A percentile compares a stretch with the other conserved stretches of the same genome.
Evolutionary conservation across 163 green algal species (phyloP).

Genomic region (Scenedesmus sp.): DNA sequence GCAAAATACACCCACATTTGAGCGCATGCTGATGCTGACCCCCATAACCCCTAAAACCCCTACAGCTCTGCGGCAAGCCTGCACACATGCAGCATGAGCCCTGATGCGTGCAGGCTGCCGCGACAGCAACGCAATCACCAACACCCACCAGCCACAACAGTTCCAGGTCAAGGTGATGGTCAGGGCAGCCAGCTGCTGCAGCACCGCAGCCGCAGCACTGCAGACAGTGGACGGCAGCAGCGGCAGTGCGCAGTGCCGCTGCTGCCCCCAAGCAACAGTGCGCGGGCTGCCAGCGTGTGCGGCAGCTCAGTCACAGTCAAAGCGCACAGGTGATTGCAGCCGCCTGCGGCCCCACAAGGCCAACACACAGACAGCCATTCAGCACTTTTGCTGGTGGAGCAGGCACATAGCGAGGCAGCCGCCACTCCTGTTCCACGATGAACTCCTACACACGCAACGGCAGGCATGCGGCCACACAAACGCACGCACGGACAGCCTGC

Average conservation of each 20-base stretch:
- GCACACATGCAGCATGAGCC: background rate
- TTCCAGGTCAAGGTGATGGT: background rate
- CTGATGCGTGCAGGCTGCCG: background rate
- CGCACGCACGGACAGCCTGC: background rate
- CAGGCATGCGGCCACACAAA: no score
- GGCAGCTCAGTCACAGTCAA: slow-evolving; percentile 7
- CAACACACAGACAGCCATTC: background rate
- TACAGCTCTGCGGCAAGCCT: background rate
- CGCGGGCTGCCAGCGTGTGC: background rate
- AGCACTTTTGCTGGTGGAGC: background rate
- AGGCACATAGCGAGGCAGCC: background rate
- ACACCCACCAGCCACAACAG: background rate
- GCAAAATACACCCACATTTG: background rate
- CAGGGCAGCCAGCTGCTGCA: slow-evolving; percentile 7
- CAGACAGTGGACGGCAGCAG: background rate
- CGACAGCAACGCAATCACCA: background rate
- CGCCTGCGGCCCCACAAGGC: background rate
- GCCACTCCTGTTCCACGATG: background rate
- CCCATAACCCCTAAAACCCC: background rate
- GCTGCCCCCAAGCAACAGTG: slow-evolving; percentile 8
- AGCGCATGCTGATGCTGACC: background rate
- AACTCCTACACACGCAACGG: background rate
- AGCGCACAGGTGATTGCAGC: background rate
- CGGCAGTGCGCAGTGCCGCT: background rate
- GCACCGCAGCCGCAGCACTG: background rate